phyloP scores from a whole-genome alignment of 306 rosid species.

The Cicer pinnatifidum region DNA sequence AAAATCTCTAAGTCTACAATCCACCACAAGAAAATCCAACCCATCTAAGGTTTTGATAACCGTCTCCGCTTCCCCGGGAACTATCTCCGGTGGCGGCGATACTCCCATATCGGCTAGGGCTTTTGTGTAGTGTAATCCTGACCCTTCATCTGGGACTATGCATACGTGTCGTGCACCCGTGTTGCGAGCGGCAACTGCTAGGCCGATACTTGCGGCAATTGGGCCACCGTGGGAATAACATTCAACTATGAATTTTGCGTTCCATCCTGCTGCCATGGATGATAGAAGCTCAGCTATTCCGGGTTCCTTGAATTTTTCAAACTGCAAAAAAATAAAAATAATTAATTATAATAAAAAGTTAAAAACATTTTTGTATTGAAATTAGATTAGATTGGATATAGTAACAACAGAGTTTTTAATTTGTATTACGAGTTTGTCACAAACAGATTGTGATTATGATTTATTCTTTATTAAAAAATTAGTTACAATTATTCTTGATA shows the following conservation, averaged over 20 bases:
- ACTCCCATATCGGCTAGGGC: conserved; percentile 52
- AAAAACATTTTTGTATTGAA: background rate
- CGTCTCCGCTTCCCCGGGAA: conserved; percentile 56
- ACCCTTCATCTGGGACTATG: conserved; percentile 68
- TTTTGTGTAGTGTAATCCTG: conserved; percentile 53
- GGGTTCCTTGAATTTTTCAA: conserved; percentile 60
- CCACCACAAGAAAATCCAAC: conserved; percentile 81
- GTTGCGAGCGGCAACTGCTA: conserved; percentile 74
- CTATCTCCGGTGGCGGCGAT: conserved; percentile 52
- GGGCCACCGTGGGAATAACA: conserved; percentile 60
- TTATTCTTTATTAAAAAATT: background rate
- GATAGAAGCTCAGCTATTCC: conserved; percentile 84
- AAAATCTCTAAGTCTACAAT: conserved; percentile 64
- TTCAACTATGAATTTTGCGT: conserved; percentile 73
- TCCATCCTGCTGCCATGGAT: conserved; percentile 91
- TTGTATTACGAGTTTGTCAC: no score
- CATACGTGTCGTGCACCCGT: conserved; percentile 83
- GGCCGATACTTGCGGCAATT: conserved; percentile 70
- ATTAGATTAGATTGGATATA: no score
- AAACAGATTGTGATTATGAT: background rate
- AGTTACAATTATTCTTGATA: background rate
- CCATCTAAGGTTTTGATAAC: conserved; percentile 45
- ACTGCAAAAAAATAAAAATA: conserved; percentile 44
- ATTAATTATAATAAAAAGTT: background rate
- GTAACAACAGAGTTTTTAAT: background rate